These are phyloP conservation scores for Glycine latifolia DNA, from an alignment of 306 rosid species.

Conservation along the genomic window DNA sequence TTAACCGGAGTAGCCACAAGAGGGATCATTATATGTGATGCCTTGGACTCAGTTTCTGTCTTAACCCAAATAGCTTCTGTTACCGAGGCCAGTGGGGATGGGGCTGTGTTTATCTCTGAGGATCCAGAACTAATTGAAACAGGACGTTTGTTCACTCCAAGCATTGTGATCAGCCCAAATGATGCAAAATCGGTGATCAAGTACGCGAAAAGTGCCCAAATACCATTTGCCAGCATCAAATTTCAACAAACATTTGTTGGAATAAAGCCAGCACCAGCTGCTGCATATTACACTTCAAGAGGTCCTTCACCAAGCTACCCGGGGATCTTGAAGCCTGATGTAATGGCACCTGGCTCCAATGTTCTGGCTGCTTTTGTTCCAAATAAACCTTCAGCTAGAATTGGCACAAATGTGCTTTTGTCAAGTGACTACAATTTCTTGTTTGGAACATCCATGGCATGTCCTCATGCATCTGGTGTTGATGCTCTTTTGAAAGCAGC, in stretches of 20 bases:
- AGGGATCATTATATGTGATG: conserved; percentile 48
- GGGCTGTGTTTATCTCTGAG: conserved; percentile 53
- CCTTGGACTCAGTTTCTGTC: conserved; percentile 31
- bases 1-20: conserved; percentile 19
- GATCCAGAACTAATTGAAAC: conserved; percentile 46
- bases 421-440: conserved; percentile 47
- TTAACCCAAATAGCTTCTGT: neutral
- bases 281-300: conserved; percentile 54
- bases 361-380: conserved; percentile 63
- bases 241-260: conserved; percentile 56
- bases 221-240: conserved; percentile 41
- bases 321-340: conserved; percentile 57
- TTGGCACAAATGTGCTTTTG: conserved; percentile 45
- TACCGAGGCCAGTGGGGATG: conserved; percentile 8
- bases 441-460: conserved; percentile 69
- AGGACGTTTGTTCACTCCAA: conserved; percentile 43
- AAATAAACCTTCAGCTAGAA: neutral
- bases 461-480: conserved; percentile 65
- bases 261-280: conserved; percentile 58
- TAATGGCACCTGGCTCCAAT: conserved; percentile 64
- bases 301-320: conserved; percentile 61
- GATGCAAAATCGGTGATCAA: conserved; percentile 47
- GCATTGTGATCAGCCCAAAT: conserved; percentile 49
- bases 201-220: conserved; percentile 38
- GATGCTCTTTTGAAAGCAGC: conserved; percentile 56